These are phyloP conservation scores for Trichothecium sympodiale DNA, from an alignment of 2,329 filamentous ascomycete genomes.

Conservation along the genomic window DNA sequence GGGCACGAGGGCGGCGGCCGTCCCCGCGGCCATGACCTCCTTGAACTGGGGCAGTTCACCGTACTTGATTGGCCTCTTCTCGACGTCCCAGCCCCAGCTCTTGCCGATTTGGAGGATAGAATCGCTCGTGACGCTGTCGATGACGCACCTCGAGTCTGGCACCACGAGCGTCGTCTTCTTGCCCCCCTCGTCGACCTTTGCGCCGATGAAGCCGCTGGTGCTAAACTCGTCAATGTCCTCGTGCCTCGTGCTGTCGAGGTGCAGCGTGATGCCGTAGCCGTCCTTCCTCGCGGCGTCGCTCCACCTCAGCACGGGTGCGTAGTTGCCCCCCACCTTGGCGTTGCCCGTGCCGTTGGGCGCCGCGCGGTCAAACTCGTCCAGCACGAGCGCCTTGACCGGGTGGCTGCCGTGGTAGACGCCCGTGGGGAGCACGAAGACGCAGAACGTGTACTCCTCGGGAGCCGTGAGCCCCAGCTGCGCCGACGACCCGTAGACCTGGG, in stretches of 20 bases:
- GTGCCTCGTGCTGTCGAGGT: slow-evolving; percentile 76
- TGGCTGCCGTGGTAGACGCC: slow-evolving; percentile 89
- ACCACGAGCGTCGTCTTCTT: slow-evolving; percentile 62
- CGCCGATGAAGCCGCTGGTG: slow-evolving; percentile 86
- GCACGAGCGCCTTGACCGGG: slow-evolving; percentile 75
- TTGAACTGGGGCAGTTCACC: slow-evolving; percentile 39
- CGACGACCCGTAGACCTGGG: slow-evolving; percentile 75
- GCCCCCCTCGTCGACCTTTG: slow-evolving; percentile 43
- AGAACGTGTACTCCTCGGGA: slow-evolving; percentile 86
- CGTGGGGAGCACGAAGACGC: slow-evolving; percentile 81
- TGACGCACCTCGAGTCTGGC: slow-evolving; percentile 76
- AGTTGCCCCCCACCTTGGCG: slow-evolving; percentile 94
- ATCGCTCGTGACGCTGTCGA: slow-evolving; percentile 75
- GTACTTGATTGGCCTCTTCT: slow-evolving; percentile 60
- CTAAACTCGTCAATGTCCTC: slow-evolving; percentile 92
- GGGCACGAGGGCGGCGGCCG: slow-evolving; percentile 81
- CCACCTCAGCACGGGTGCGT: slow-evolving; percentile 81
- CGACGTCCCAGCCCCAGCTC: slow-evolving; percentile 74
- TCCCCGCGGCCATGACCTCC: slow-evolving; percentile 87
- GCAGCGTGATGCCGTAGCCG: slow-evolving; percentile 89
- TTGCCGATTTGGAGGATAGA: slow-evolving; percentile 66
- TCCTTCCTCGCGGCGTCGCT: slow-evolving; percentile 69
- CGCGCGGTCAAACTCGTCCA: slow-evolving; percentile 87
- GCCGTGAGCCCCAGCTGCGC: slow-evolving; percentile 80
- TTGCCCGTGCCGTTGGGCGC: slow-evolving; percentile 85